These are phyloP conservation scores for Suillus fuscotomentosus DNA, from an alignment of 768 basidiomycete species.

Conservation along the genomic window DNA sequence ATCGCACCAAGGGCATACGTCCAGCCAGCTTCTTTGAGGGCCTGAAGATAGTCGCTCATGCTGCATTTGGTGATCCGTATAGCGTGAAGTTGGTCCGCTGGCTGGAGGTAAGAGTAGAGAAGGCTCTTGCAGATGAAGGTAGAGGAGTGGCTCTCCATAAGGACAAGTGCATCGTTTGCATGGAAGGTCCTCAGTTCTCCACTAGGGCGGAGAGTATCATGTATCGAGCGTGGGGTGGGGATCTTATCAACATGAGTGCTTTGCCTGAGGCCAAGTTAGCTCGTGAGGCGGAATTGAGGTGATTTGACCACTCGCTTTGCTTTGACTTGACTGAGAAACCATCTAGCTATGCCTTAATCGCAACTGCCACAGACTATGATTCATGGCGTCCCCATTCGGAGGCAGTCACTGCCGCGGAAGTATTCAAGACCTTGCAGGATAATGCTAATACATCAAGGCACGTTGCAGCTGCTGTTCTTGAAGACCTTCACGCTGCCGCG, in stretches of 20 bases:
- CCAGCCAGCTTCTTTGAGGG: constrained; percentile 86
- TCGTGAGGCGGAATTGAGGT: constrained; percentile 93
- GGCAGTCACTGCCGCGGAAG: constrained; percentile 87
- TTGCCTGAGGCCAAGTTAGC: constrained; percentile 97
- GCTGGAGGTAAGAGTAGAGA: constrained; percentile 62
- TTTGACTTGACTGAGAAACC: not conserved
- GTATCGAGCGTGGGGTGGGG: constrained; percentile 91
- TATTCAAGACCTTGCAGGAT: constrained; percentile 80
- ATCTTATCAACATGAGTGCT: constrained; percentile 97
- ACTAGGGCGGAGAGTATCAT: constrained; percentile 95
- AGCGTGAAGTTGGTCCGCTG: constrained; percentile 60
- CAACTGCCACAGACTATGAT: constrained; percentile 93
- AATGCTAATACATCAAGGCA: constrained; percentile 87
- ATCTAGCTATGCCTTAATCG: constrained; percentile 85
- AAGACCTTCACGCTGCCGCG: constrained; percentile 63
- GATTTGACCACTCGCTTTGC: not conserved
- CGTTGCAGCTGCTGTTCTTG: constrained; percentile 67
- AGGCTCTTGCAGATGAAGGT: constrained; percentile 60
- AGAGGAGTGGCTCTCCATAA: constrained; percentile 68
- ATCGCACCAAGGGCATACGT: constrained; percentile 93
- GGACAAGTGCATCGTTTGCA: constrained; percentile 86
- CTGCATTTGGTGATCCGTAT: constrained; percentile 94
- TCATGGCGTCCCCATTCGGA: constrained; percentile 84
- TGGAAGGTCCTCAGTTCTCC: constrained; percentile 98
- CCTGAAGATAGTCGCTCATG: constrained; percentile 82